A percentile compares a stretch with the other conserved stretches of the same genome.
Conservation (phyloP, 2,329 filamentous ascomycete species). For the Fusarium irregulare region DNA sequence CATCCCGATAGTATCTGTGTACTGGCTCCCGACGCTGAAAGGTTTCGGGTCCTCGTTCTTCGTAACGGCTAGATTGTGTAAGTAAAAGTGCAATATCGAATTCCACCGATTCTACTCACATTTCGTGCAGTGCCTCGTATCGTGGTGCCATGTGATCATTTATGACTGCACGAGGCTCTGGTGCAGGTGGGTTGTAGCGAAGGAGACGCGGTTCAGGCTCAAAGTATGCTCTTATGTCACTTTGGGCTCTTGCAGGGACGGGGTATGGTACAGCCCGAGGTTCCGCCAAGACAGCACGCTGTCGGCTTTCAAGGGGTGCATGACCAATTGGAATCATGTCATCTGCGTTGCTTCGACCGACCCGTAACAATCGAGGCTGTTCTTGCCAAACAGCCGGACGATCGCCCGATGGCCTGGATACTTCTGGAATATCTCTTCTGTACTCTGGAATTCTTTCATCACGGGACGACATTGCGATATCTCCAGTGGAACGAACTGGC, state of each 20-base stretch:
- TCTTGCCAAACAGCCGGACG: constrained; percentile 41
- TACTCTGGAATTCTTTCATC: constrained; percentile 30
- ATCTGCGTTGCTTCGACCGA: constrained; percentile 32
- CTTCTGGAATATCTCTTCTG: constrained; percentile 21
- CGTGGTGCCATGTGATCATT: constrained; percentile 14
- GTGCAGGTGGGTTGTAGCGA: constrained; percentile 14
- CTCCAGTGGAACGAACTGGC: constrained; percentile 26
- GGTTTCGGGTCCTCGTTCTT: constrained; percentile 12
- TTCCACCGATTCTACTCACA: constrained; percentile 36
- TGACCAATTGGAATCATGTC: constrained; percentile 38
- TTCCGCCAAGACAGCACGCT: constrained; percentile 19
- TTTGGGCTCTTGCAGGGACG: constrained; percentile 5
- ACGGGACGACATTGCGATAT: constrained; percentile 14
- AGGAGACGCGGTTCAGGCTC: constrained; percentile 18
- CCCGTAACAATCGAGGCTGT: constrained; percentile 29
- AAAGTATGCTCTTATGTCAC: constrained; percentile 8
- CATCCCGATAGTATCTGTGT: constrained; percentile 33
- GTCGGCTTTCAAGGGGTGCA: constrained; percentile 16
- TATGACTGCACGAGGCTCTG: constrained; percentile 28
- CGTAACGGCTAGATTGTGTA: constrained; percentile 31
- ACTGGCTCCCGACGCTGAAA: constrained; percentile 27
- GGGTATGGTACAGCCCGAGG: constrained; percentile 18
- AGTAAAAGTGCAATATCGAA: constrained; percentile 9
- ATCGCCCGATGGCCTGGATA: constrained; percentile 23
- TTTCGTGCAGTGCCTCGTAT: constrained; percentile 39